Percentiles rank a stretch among this genome's conserved stretches.
Evolutionary conservation across 1,284 basidiomycete species (phyloP).

Genomic region (Pseudozyma sp.): DNA sequence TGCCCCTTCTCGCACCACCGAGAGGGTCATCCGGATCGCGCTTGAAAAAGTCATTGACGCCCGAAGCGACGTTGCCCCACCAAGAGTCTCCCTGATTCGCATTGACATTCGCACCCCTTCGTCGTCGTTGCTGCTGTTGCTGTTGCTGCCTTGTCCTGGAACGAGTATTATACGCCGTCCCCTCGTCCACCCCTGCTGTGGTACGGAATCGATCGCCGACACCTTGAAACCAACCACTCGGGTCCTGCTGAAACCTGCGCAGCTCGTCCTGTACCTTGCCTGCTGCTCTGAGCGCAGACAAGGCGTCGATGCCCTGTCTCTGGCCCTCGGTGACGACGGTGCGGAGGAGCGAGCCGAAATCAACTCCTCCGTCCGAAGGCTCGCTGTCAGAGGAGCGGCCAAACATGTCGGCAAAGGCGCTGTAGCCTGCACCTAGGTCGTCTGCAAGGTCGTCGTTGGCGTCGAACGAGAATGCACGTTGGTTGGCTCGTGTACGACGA

Average conservation of each 20-base stretch:
- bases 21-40: constrained; percentile 11
- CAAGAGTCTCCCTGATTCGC: constrained; percentile 19
- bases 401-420: constrained; percentile 39
- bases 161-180: constrained; percentile 14
- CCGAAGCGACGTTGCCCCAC: constrained; percentile 35
- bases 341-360: constrained; percentile 32
- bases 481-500: constrained; percentile 23
- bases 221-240: constrained; percentile 36
- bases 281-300: constrained; percentile 36
- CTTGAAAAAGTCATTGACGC: constrained; percentile 35
- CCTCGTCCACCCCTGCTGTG: not conserved
- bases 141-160: constrained; percentile 13
- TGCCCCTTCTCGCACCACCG: not conserved
- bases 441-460: constrained; percentile 16
- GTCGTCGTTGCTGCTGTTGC: not conserved
- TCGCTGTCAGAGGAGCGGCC: constrained; percentile 13
- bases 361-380: constrained; percentile 13
- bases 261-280: constrained; percentile 47
- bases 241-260: constrained; percentile 33
- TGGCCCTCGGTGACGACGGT: constrained; percentile 35
- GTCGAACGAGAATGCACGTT: constrained; percentile 22
- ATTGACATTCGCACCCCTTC: not conserved
- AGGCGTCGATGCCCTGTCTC: constrained; percentile 45
- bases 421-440: constrained; percentile 35
- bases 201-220: constrained; percentile 35